Base-by-base conservation (phyloP, 2,329 filamentous ascomycete genomes). In the Talaromyces sp. region DNA sequence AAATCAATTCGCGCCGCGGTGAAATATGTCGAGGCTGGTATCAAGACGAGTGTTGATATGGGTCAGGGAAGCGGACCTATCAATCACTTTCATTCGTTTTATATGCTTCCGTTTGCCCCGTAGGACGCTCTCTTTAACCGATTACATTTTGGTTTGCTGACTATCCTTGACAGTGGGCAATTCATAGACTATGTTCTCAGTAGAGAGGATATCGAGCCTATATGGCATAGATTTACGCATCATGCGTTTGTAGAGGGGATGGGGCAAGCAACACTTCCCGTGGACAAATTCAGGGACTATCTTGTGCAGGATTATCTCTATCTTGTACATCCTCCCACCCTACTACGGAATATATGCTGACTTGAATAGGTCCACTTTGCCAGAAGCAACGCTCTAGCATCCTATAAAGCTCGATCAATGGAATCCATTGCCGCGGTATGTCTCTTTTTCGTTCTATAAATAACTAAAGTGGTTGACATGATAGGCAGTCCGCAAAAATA, bases 261-360 rank as follows among this genome's bases (percentile, higher is more conserved):
- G 70, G 92, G 89, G 0, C 82, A 89, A 62, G 92, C 92, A 0
- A 89, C 85, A 7, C 79, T 98, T 23, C 89, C 90, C 0, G 68
- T 89, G 0, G 85, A 89, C 51, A 88, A 87, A 0, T 98, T 96
- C 81, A 95, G 92, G 74, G 84, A 89, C 44, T 98, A 97, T 72
- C 85, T 98, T 61, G 83, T 95, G 9, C 94, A 98, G 69, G 94
- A 98, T 70, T 97, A 97, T 70, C 81, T 96, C 4, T 98, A 95
- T 70, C 79, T 97, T 51, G 90, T 95, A 69, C 71, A 16, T 27
- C 30, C 44, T 40, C 5, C 31, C 16, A 50, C 18, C 10, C 5
- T 5, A 51, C 12, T 4, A 23, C 30, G 31, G 7, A 14, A 9
- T 31, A 9, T 28, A 16, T 51, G 9, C 50, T 53, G 30, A 53